These are phyloP conservation scores for Asclepias syriaca DNA, from an alignment of 257 asterid genomes.

Conservation along the genomic window DNA sequence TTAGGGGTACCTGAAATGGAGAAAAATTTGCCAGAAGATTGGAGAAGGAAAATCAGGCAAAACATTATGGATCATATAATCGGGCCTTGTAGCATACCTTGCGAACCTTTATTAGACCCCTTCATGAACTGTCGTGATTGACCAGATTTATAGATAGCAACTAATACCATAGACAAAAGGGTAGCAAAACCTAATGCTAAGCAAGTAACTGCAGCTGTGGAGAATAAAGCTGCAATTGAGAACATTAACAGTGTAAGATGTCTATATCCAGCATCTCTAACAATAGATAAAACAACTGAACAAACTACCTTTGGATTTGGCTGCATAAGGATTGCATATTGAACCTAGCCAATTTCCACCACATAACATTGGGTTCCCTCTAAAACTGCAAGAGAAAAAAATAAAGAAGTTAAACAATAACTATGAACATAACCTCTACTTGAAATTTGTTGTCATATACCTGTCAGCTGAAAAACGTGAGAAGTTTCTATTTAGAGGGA, in stretches of 20 bases:
- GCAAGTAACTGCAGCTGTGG: constrained; percentile 64
- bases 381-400: constrained; percentile 45
- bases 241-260: background rate
- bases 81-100: constrained; percentile 29
- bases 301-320: constrained; percentile 55
- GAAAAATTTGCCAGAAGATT: background rate
- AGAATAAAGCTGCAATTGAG: constrained; percentile 47
- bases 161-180: constrained; percentile 59
- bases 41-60: background rate
- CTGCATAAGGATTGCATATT: constrained; percentile 57
- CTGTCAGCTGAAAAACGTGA: constrained; percentile 80
- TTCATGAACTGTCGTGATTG: constrained; percentile 40
- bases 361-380: constrained; percentile 70
- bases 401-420: background rate
- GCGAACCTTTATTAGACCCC: constrained; percentile 43
- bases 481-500: constrained; percentile 73
- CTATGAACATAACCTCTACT: background rate
- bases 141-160: constrained; percentile 74
- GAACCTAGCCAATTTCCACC: constrained; percentile 98
- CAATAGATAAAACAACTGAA: background rate
- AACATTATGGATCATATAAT: background rate
- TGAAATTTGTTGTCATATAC: constrained; percentile 27
- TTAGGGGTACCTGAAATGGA: constrained; percentile 55
- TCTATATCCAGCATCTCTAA: background rate
- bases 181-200: constrained; percentile 58